Base-by-base conservation (phyloP, 495 filamentous ascomycete genomes). In the Chlorociboria aeruginascens region DNA sequence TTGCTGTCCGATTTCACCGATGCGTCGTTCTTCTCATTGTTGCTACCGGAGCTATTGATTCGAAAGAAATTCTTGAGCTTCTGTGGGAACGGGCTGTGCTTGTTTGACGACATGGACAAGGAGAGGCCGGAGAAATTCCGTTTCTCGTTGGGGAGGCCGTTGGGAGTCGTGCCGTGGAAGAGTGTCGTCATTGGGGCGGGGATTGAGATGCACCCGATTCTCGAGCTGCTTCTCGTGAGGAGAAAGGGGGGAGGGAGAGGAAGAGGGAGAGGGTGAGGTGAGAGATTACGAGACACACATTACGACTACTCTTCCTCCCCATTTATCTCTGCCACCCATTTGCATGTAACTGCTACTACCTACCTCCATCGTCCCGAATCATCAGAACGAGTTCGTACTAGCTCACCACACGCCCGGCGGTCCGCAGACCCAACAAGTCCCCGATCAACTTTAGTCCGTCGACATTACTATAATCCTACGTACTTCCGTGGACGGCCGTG, bases 61-160 rank as follows among this genome's bases (percentile, higher is more conserved):
- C 92, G 87, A 72, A 98, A 98, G 72, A 97, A 97, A 63, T 90
- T 94, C 76, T 84, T 93, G 64, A 98, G 78, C 64, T 83, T 89
- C 61, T 89, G 84, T 32, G 83, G 86, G 57, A 95, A 79, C 11
- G 54, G 55, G 46, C 66, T 62, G 54, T 68, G 47, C 44, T 61
- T 61, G 45, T 42, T 51, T 11, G 53, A 51, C 25, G 58, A 48
- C 50, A 56, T 58, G 8, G 53, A 52, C 50, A 56, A 56, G 8
- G 53, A 52, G 48, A 56, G 32, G 40, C 53, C 53, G 4, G 58
- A 48, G 52, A 58, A 56, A 43, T 46, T 49, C 9, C 58, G 49
- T 45, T 61, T 61, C 45, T 61, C 58, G 52, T 49, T 55, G 37
- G 52, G 48, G n/a, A 46, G 33, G 13, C 51, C 46, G 33, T 36